These are phyloP conservation scores for Lachancea meyersii DNA, from an alignment of 805 yeast species.

Conservation along the genomic window DNA sequence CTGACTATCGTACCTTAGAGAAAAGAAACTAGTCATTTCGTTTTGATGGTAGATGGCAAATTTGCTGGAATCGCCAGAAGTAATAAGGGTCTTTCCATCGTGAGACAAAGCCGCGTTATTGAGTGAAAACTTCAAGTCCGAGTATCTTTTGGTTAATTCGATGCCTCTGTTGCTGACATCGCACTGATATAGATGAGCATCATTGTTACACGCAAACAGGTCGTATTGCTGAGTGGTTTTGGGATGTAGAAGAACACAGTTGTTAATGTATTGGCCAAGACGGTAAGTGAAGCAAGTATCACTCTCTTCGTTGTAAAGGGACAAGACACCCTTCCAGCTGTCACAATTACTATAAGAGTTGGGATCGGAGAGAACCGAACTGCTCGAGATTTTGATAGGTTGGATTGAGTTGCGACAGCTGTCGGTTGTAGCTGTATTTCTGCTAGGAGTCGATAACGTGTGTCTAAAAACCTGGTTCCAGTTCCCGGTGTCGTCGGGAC, in stretches of 20 bases:
- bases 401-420: too few relatives aligned
- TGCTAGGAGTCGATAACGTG: neutral
- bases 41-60: conserved; percentile 47
- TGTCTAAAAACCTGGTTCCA: conserved; percentile 5
- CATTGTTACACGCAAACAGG: conserved; percentile 79
- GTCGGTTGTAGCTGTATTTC: too few relatives aligned
- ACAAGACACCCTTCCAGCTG: conserved; percentile 47
- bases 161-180: conserved; percentile 48
- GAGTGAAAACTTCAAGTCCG: conserved; percentile 55
- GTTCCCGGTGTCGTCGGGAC: conserved; percentile 32
- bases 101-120: conserved; percentile 71
- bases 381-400: conserved; percentile 28
- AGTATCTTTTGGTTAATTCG: conserved; percentile 38
- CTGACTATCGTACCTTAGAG: conserved; percentile 25
- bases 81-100: conserved; percentile 49
- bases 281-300: conserved; percentile 45
- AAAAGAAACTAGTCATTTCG: conserved; percentile 27
- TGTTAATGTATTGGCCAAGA: conserved; percentile 78
- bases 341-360: conserved; percentile 28
- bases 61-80: conserved; percentile 73
- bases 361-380: conserved; percentile 23
- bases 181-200: conserved; percentile 59
- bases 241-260: conserved; percentile 57
- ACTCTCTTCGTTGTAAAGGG: conserved; percentile 42
- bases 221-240: conserved; percentile 40